phyloP scores from a whole-genome alignment of 2,329 filamentous ascomycete species.

The Fusarium clavum region DNA sequence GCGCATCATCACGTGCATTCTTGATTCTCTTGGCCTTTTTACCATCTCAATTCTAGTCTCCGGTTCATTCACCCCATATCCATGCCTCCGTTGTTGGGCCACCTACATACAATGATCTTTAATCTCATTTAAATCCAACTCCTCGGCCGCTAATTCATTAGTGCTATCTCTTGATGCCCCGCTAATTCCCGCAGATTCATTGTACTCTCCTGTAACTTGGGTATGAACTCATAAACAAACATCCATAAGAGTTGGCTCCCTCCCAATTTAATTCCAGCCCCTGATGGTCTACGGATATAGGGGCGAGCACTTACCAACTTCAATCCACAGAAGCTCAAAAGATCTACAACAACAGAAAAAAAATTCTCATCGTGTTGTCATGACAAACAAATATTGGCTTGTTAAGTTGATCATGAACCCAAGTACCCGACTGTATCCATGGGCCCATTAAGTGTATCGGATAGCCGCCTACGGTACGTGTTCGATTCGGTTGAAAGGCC shows the following conservation, averaged over 20 bases:
- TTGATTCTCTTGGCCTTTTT: constrained; percentile 1
- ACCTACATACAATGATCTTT: neutral
- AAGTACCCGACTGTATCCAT: neutral
- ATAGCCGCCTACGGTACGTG: neutral
- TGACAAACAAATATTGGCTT: neutral
- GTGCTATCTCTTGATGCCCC: neutral
- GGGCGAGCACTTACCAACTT: neutral
- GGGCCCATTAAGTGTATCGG: neutral
- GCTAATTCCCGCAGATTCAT: constrained; percentile 15
- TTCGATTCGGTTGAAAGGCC: neutral
- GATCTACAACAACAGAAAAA: constrained; percentile 17
- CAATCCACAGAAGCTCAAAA: neutral
- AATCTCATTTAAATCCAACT: constrained; percentile 17
- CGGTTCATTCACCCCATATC: neutral
- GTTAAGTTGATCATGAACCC: neutral
- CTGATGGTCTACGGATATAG: constrained; percentile 14
- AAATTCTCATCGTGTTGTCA: constrained; percentile 3
- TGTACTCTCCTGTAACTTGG: neutral
- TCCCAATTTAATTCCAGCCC: constrained; percentile 35
- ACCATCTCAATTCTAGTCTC: neutral
- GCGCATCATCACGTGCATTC: constrained; percentile 18
- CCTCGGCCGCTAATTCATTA: constrained; percentile 9
- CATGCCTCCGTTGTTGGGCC: neutral
- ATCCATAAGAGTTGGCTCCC: constrained; percentile 27
- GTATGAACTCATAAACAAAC: constrained; percentile 6